Percentiles rank a stretch among this genome's conserved stretches.
Conservation (phyloP, 1,284 basidiomycete species). For the Rhodotorula glutinis region DNA sequence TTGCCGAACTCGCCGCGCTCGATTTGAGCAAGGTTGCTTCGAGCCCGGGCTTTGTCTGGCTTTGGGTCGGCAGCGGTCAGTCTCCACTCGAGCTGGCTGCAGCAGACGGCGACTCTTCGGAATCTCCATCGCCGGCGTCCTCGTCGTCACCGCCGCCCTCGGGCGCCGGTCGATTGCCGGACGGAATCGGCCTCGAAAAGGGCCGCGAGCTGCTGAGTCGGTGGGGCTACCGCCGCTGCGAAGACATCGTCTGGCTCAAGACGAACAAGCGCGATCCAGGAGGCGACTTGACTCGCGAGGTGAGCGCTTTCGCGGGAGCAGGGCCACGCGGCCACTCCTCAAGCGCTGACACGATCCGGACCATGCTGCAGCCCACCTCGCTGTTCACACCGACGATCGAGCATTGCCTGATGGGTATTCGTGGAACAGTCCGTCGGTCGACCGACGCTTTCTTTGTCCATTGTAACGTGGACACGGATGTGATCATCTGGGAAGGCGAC, state of each 20-base stretch:
- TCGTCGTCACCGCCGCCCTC: too few relatives aligned
- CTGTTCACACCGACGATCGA: constrained; percentile 85
- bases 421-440: constrained; percentile 89
- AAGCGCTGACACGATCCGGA: too few relatives aligned
- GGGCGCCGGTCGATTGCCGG: neutral
- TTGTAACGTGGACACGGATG: constrained; percentile 97
- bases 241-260: constrained; percentile 96
- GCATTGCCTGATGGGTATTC: constrained; percentile 98
- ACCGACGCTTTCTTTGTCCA: constrained; percentile 92
- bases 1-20: constrained; percentile 51
- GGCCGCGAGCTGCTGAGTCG: constrained; percentile 84
- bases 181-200: constrained; percentile 67
- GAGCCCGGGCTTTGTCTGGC: constrained; percentile 87
- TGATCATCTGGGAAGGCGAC: constrained; percentile 91
- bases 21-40: constrained; percentile 81
- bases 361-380: constrained; percentile 23
- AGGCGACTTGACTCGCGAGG: constrained; percentile 26
- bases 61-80: constrained; percentile 93
- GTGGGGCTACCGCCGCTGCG: constrained; percentile 90
- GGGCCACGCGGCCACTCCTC: too few relatives aligned
- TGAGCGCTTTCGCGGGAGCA: constrained; percentile 4
- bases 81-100: constrained; percentile 54
- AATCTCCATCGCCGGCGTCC: neutral
- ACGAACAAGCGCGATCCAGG: constrained; percentile 60
- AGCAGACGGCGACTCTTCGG: neutral